These are phyloP conservation scores for Inonotus obliquus DNA, from an alignment of 1,284 basidiomycete species.

Conservation along the genomic window DNA sequence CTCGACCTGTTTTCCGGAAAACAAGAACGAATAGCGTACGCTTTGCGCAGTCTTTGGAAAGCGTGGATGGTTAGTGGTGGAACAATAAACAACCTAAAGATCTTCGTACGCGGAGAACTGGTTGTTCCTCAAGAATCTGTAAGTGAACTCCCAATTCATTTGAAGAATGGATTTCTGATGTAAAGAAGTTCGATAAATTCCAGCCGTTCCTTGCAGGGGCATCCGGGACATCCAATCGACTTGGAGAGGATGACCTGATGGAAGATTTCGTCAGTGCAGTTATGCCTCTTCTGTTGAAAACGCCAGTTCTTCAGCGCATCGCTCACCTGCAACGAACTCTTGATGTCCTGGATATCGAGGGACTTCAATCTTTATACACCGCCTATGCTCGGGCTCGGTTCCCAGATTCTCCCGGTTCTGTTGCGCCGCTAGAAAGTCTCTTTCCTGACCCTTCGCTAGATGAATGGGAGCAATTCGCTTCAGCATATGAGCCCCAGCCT, in stretches of 20 bases:
- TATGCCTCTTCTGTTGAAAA: slow-evolving; percentile 46
- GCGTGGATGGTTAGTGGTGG: slow-evolving; percentile 64
- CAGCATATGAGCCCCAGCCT: slow-evolving; percentile 41
- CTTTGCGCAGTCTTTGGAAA: slow-evolving; percentile 68
- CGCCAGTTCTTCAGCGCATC: slow-evolving; percentile 55
- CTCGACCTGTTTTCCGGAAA: slow-evolving; percentile 82
- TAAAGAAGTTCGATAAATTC: slow-evolving; percentile 3
- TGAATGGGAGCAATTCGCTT: slow-evolving; percentile 59
- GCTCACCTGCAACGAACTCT: slow-evolving; percentile 70
- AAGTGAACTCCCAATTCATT: slow-evolving; percentile 4
- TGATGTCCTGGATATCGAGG: slow-evolving; percentile 82
- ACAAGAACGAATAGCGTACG: slow-evolving; percentile 48
- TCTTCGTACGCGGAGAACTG: slow-evolving; percentile 66
- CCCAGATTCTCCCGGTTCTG: slow-evolving; percentile 16
- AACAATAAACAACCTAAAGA: slow-evolving; percentile 71
- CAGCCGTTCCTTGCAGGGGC: background rate
- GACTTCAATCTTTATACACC: slow-evolving; percentile 50
- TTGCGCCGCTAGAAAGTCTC: slow-evolving; percentile 23
- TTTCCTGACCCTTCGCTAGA: slow-evolving; percentile 42
- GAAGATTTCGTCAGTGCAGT: slow-evolving; percentile 44
- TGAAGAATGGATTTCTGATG: background rate
- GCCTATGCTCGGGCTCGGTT: slow-evolving; percentile 12
- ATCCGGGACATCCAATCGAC: background rate
- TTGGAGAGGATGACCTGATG: slow-evolving; percentile 23
- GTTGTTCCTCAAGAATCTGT: slow-evolving; percentile 60